These are phyloP conservation scores for Naegleria fowleri DNA, from an alignment of 208 protist genomes.

Conservation along the genomic window DNA sequence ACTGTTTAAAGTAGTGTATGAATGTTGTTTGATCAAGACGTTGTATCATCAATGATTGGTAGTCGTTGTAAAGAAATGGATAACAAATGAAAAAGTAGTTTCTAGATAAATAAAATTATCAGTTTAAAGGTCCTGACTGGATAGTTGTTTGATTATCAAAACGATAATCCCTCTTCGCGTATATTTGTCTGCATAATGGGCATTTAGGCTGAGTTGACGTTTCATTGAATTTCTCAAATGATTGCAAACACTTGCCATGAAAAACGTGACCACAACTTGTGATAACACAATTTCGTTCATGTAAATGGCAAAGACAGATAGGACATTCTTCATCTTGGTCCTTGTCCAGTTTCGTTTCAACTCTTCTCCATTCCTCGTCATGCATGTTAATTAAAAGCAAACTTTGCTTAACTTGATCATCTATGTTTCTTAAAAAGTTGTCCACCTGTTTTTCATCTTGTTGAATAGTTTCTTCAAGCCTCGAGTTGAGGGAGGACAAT, in stretches of 20 bases:
- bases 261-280: constrained; percentile 15
- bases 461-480: neutral
- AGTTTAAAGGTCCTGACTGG: too few species aligned
- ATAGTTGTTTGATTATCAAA: too few species aligned
- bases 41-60: too few species aligned
- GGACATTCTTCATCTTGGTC: neutral
- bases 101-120: too few species aligned
- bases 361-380: neutral
- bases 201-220: neutral
- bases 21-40: too few species aligned
- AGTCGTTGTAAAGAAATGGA: too few species aligned
- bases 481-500: neutral
- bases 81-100: too few species aligned
- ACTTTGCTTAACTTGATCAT: neutral
- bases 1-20: too few species aligned
- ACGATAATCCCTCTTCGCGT: neutral
- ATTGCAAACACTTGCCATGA: constrained; percentile 4
- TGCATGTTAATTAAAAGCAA: neutral
- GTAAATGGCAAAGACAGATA: neutral
- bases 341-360: neutral
- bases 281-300: neutral
- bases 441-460: neutral
- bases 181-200: neutral
- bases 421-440: neutral
- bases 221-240: constrained; percentile 6